A percentile compares a stretch with the other conserved stretches of the same genome.
Conservation (phyloP, 164 flowering plant species). For the Kingdonia uniflora region DNA sequence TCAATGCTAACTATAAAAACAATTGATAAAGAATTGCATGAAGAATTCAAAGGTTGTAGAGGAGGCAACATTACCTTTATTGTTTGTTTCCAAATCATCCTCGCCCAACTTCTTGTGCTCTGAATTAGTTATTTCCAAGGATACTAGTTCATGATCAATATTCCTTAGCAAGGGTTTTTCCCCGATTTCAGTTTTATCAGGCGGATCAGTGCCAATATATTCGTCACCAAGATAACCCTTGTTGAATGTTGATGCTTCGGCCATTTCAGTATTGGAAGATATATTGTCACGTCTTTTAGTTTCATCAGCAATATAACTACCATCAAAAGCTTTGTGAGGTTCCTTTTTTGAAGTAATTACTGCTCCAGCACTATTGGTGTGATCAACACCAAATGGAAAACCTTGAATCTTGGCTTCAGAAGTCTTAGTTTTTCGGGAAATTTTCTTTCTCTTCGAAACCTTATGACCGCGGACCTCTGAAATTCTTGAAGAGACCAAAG, state of each 20-base stretch:
- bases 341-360: conserved; percentile 10
- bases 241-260: conserved; percentile 1
- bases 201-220: background rate
- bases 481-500: conserved; percentile 11
- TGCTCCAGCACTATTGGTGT: conserved; percentile 1
- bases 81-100: conserved; percentile 8
- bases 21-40: conserved; percentile 1
- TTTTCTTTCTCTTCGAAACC: conserved; percentile 13
- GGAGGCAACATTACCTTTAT: conserved; percentile 8
- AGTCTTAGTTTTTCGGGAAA: conserved; percentile 11
- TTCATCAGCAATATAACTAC: conserved; percentile 5
- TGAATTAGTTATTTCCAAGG: conserved; percentile 3
- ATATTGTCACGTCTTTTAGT: conserved; percentile 7
- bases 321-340: conserved; percentile 4
- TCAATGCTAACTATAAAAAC: too few species aligned
- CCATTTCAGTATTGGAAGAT: conserved; percentile 8
- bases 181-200: conserved; percentile 6
- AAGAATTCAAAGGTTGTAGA: conserved; percentile 12
- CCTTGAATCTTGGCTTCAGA: conserved; percentile 4
- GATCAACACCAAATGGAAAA: conserved; percentile 1
- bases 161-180: conserved; percentile 6
- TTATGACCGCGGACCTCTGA: conserved; percentile 12
- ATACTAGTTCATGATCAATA: conserved; percentile 5
- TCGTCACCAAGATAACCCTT: background rate
- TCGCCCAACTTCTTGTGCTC: conserved; percentile 1